These are phyloP conservation scores for Drosera capensis DNA, from an alignment of 148 eudicot species.

Conservation along the genomic window DNA sequence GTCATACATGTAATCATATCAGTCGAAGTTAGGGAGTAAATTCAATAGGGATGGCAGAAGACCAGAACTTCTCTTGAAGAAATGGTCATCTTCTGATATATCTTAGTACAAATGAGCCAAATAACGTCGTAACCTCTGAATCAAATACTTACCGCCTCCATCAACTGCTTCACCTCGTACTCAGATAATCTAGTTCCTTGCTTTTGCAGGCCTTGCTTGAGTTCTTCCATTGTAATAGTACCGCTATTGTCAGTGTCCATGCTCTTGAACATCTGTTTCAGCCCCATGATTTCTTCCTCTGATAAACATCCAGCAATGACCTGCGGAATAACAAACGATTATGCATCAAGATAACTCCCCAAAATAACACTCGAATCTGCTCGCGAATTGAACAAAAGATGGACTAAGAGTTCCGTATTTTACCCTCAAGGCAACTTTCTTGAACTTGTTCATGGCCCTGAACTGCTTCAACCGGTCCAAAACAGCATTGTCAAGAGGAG, in stretches of 20 bases:
- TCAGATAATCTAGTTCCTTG: conserved; percentile 44
- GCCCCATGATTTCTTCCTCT: conserved; percentile 28
- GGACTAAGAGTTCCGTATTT: background rate
- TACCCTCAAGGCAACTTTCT: conserved; percentile 59
- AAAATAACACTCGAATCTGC: background rate
- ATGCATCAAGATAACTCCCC: background rate
- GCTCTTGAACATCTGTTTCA: conserved; percentile 30
- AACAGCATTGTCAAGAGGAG: conserved; percentile 54
- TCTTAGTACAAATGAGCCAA: too few relatives aligned
- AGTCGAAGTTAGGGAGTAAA: background rate
- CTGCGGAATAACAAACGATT: conserved; percentile 13
- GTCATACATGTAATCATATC: too few relatives aligned
- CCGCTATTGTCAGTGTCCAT: conserved; percentile 26
- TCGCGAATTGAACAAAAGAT: background rate
- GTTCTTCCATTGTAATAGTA: conserved; percentile 20
- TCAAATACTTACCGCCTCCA: conserved; percentile 37
- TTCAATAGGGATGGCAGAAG: too few relatives aligned
- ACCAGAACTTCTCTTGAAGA: too few relatives aligned
- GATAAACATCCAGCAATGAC: conserved; percentile 48
- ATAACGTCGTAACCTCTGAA: too few relatives aligned
- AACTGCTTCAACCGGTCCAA: conserved; percentile 44
- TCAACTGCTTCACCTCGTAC: conserved; percentile 37
- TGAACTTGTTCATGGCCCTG: conserved; percentile 56
- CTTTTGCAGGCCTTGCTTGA: conserved; percentile 17
- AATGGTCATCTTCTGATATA: too few relatives aligned